Evolutionary conservation across 2,329 filamentous ascomycete genomes (phyloP).

Genomic region (Fusarium zealandicum): DNA sequence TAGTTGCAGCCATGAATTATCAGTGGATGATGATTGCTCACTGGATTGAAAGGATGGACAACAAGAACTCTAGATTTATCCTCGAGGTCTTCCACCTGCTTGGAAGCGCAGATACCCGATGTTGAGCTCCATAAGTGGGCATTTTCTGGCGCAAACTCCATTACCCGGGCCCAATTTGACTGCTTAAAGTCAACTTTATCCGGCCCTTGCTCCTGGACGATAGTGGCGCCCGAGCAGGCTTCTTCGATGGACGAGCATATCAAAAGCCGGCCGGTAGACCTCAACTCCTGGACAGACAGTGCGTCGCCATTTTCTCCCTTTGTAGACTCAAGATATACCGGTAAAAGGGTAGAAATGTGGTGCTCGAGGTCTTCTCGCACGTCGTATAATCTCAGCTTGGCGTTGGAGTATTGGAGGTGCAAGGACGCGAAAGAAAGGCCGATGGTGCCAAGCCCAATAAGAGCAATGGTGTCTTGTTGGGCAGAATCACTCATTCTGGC

Average conservation of each 20-base stretch:
- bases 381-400: slow-evolving; percentile 19
- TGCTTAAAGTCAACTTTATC: slow-evolving; percentile 32
- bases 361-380: slow-evolving; percentile 24
- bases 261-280: slow-evolving; percentile 3
- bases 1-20: background rate
- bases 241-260: slow-evolving; percentile 23
- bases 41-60: slow-evolving; percentile 32
- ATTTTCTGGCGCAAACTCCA: background rate
- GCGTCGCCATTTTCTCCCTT: background rate
- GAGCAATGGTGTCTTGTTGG: slow-evolving; percentile 19
- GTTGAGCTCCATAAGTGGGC: slow-evolving; percentile 31
- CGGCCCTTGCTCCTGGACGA: slow-evolving; percentile 33
- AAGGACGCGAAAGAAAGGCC: slow-evolving; percentile 26
- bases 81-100: slow-evolving; percentile 18
- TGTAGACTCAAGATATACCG: slow-evolving; percentile 13
- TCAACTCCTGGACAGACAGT: background rate
- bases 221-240: slow-evolving; percentile 11
- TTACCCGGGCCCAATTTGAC: slow-evolving; percentile 18
- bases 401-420: slow-evolving; percentile 25
- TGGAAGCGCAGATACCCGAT: slow-evolving; percentile 25
- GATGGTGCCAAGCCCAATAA: slow-evolving; percentile 29
- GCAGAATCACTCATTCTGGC: background rate
- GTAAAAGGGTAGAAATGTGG: slow-evolving; percentile 20
- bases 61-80: slow-evolving; percentile 21
- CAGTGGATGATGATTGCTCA: background rate